Evolutionary conservation across 805 yeast species (phyloP).

Genomic region (Schizosaccharomyces osmophilus): DNA sequence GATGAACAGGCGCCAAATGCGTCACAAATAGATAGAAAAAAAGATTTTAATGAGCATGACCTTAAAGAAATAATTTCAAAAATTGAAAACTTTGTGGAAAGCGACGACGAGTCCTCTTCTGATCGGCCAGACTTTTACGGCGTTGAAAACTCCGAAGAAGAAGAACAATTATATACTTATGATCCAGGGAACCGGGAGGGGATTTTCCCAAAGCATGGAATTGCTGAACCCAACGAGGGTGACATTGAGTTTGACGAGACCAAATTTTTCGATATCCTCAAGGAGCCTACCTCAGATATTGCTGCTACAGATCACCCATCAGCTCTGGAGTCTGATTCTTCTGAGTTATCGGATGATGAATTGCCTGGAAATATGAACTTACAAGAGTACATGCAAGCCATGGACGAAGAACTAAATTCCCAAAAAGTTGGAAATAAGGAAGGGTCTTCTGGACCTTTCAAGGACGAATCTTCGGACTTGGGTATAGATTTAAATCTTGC

Average conservation of each 20-base stretch:
- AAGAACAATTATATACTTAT: constrained; percentile 8
- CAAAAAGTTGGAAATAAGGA: too few species aligned
- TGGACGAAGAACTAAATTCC: background rate
- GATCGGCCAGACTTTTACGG: constrained; percentile 7
- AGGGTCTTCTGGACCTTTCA: too few species aligned
- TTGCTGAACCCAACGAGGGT: constrained; percentile 8
- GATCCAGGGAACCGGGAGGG: constrained; percentile 5
- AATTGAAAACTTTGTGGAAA: constrained; percentile 9
- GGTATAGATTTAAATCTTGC: background rate
- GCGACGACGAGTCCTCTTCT: constrained; percentile 11
- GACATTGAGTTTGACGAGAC: constrained; percentile 33
- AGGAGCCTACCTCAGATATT: background rate
- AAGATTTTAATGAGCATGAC: constrained; percentile 8
- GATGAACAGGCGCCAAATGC: background rate
- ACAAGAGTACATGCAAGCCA: background rate
- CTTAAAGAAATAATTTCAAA: constrained; percentile 4
- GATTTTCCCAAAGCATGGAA: too few species aligned
- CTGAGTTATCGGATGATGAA: background rate
- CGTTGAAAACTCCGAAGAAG: constrained; percentile 10
- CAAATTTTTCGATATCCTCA: constrained; percentile 41
- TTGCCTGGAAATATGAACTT: background rate
- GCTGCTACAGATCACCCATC: too few species aligned
- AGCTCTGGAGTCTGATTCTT: too few species aligned
- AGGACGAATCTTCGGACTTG: too few species aligned
- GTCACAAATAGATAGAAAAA: constrained; percentile 5